Percentiles rank a stretch among this genome's conserved stretches.
These are phyloP conservation scores for Cytospora piceae DNA, from an alignment of 2,329 filamentous ascomycete species.

Conservation along the genomic window DNA sequence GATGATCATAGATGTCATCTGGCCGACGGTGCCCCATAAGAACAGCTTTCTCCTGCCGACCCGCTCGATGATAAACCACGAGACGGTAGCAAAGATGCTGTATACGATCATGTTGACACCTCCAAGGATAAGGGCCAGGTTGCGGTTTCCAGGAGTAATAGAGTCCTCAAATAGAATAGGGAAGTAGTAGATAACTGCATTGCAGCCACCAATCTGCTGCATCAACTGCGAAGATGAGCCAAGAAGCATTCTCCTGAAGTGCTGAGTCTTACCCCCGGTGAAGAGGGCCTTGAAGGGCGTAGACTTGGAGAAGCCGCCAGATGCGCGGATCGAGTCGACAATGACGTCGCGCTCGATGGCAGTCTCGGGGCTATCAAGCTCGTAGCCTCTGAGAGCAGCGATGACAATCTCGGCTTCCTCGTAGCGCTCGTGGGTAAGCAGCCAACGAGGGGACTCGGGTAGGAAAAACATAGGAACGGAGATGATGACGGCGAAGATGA, in stretches of 20 bases:
- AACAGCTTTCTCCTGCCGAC: slow-evolving; percentile 65
- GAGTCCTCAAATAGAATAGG: slow-evolving; percentile 58
- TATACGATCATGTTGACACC: slow-evolving; percentile 62
- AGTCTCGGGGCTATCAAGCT: slow-evolving; percentile 59
- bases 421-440: slow-evolving; percentile 42
- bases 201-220: slow-evolving; percentile 64
- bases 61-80: slow-evolving; percentile 53
- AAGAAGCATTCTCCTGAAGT: slow-evolving; percentile 66
- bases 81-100: slow-evolving; percentile 61
- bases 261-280: slow-evolving; percentile 66
- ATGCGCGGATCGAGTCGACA: slow-evolving; percentile 64
- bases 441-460: slow-evolving; percentile 47
- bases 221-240: slow-evolving; percentile 63
- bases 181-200: slow-evolving; percentile 65
- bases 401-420: slow-evolving; percentile 44
- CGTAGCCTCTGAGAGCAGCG: slow-evolving; percentile 44
- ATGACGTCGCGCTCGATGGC: slow-evolving; percentile 63
- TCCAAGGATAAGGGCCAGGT: slow-evolving; percentile 58
- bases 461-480: slow-evolving; percentile 43
- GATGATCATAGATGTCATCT: slow-evolving; percentile 65
- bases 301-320: slow-evolving; percentile 49
- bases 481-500: slow-evolving; percentile 41
- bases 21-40: slow-evolving; percentile 65
- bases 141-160: slow-evolving; percentile 44
- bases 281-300: slow-evolving; percentile 58